phyloP scores from a whole-genome alignment of 2,329 filamentous ascomycete species.

The Emmonsiellopsis sp. region DNA sequence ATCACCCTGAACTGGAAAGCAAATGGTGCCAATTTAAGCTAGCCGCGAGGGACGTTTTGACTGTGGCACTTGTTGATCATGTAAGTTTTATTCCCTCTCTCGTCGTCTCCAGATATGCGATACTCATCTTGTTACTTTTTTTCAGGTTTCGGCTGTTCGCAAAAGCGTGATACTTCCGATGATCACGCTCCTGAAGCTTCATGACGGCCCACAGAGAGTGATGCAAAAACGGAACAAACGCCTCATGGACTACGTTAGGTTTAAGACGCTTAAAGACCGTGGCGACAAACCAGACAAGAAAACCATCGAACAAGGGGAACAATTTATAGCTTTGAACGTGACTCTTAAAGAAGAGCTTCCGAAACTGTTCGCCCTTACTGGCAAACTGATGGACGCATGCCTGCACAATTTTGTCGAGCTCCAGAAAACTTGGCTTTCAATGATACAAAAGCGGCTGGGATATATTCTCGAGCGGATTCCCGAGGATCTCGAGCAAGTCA shows the following conservation, averaged over 20 bases:
- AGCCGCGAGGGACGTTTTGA: conserved; percentile 76
- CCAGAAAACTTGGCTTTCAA: conserved; percentile 71
- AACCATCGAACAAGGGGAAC: conserved; percentile 71
- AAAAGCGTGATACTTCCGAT: conserved; percentile 81
- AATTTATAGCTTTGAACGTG: conserved; percentile 86
- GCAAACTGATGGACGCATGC: conserved; percentile 73
- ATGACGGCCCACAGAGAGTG: conserved; percentile 73
- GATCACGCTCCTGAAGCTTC: conserved; percentile 65
- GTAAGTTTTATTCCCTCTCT: conserved; percentile 36
- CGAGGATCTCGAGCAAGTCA: conserved; percentile 63
- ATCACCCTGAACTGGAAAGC: conserved; percentile 76
- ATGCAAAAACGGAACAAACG: conserved; percentile 94
- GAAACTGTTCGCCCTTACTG: conserved; percentile 70
- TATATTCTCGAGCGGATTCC: conserved; percentile 59
- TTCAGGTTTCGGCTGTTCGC: conserved; percentile 55
- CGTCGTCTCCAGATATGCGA: not conserved
- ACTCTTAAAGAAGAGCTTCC: conserved; percentile 89
- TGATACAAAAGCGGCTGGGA: conserved; percentile 69
- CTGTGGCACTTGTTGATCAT: conserved; percentile 75
- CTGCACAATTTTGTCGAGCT: conserved; percentile 76
- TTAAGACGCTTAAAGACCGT: conserved; percentile 63
- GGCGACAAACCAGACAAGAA: conserved; percentile 85
- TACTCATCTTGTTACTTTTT: not conserved
- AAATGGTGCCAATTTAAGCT: conserved; percentile 91
- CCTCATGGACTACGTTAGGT: conserved; percentile 80